Evolutionary conservation across 345 rosid genomes (phyloP).

Genomic region (Acer campestre): DNA sequence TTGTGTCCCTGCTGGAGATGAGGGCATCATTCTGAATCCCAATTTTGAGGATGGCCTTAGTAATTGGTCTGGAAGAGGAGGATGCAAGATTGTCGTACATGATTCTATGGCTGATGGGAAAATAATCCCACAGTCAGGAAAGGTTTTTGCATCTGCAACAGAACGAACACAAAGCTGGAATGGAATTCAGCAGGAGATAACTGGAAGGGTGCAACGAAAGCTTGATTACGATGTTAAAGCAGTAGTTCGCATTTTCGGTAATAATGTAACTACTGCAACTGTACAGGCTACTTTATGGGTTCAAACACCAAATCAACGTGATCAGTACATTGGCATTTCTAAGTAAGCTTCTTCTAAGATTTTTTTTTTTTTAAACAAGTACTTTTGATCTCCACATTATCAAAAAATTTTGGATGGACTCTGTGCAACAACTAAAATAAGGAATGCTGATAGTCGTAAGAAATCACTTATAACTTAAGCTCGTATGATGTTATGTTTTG

Average conservation of each 20-base stretch:
- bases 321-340: slow-evolving; percentile 77
- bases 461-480: background rate
- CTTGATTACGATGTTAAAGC: slow-evolving; percentile 71
- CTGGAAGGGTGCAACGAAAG: slow-evolving; percentile 72
- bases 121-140: slow-evolving; percentile 71
- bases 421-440: background rate
- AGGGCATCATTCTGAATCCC: slow-evolving; percentile 69
- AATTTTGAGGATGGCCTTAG: slow-evolving; percentile 74
- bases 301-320: slow-evolving; percentile 63
- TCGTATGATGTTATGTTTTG: background rate
- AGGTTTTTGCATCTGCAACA: slow-evolving; percentile 74
- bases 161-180: slow-evolving; percentile 88
- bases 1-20: slow-evolving; percentile 39
- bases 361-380: background rate
- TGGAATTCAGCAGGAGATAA: slow-evolving; percentile 89
- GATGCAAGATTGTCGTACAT: slow-evolving; percentile 74
- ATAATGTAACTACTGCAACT: slow-evolving; percentile 51
- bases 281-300: slow-evolving; percentile 81
- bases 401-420: background rate
- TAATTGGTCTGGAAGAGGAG: slow-evolving; percentile 96
- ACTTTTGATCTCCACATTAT: background rate
- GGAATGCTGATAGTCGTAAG: background rate
- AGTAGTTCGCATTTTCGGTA: slow-evolving; percentile 74
- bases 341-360: slow-evolving; percentile 49
- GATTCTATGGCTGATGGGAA: slow-evolving; percentile 79